Evolutionary conservation across 2,329 filamentous ascomycete genomes (phyloP), one percentile per base, ranked within the genome.

Genomic region (Cordyceps javanica): DNA sequence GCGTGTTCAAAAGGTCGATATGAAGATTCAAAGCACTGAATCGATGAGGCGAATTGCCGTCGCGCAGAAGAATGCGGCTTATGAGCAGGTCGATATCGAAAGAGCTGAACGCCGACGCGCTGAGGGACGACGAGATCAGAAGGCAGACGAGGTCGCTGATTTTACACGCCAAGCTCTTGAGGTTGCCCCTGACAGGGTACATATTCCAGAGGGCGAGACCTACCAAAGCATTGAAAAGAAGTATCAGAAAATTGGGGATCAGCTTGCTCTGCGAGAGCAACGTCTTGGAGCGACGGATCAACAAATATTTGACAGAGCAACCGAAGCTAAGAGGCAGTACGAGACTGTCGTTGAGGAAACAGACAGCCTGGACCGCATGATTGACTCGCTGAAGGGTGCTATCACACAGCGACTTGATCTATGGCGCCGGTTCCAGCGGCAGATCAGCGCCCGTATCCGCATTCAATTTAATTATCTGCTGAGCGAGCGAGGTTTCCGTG

Each of bases 381-480:
- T 81, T 49, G 65, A 59, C 6, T 68, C 67, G 0, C 69, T 87
- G 38, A 81, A 82, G 64, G 66, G 77, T 32, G 84, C 91, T 1
- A 82, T 96, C 41, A 73, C 76, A 10, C 76, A 87, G 58, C 89
- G 94, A 16, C 81, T 89, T 58, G 75, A 79, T 28, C 86, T 91
- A 64, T 99, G 91, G 89, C 80, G 83, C 58, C 78, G 82, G 52
- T 97, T 99, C 72, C 88, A 93, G 65, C 82, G 86, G 26, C 83
- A 86, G 64, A 97, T 99, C 66, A 93, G 91, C 38, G 84, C 88
- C n/a, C 85, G 89, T 57, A 90, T 94, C 46, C 87, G 91, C 51
- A 87, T 88, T 55, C 90, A 90, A 60, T 99, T 99, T 72, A 87
- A 83, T 54, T 95, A 94, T 67, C 81, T 97, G 14, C 82, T 99